Evolutionary conservation across 2,329 filamentous ascomycete genomes (phyloP), one percentile per base, ranked within the genome.

Genomic region (Trichophyton simii): DNA sequence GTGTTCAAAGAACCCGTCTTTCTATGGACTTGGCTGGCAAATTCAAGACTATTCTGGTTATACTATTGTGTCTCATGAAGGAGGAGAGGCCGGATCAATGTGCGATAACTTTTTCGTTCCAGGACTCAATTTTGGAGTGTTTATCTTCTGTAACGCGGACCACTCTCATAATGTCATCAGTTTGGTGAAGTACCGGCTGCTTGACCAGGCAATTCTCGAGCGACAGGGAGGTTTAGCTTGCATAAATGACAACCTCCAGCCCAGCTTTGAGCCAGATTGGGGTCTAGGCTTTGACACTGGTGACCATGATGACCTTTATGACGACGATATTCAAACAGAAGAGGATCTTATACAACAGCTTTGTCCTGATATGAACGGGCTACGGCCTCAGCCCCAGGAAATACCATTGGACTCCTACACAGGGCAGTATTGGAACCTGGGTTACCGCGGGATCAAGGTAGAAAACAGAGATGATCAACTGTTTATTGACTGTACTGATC

Each of bases 401-500:
- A 9, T 54, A 5, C 22, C 50, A n/a, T 15, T 54, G 6, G n/a
- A n/a, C 50, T 9, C 18, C 50, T 54, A 54, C 22, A n/a, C 22
- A 15, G 50, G 50, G 13, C 6, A 34, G 1, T 54, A 54, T 25
- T 54, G 50, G 50, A 54, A 54, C 22, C 22, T 11, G 7, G 50
- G 70, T 0, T 73, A 73, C 64, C 67, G 65, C 31, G 61, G 55
- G 3, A 58, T 73, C 52, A 61, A 52, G 11, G 65, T 73, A 7
- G 58, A 69, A 41, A 62, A 68, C 25, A 67, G 63, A 57, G 67
- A 69, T n/a, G 62, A 64, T 2, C 31, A 59, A 44, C 64, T 74
- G 2, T 72, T 71, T 55, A 63, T 73, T 28, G 69, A 74, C 60
- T 70, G 69, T 20, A 67, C 64, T 6, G 72, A 74, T 64, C 67